Conservation (phyloP, 2,329 filamentous ascomycete species). For the Colletotrichum sp. region DNA sequence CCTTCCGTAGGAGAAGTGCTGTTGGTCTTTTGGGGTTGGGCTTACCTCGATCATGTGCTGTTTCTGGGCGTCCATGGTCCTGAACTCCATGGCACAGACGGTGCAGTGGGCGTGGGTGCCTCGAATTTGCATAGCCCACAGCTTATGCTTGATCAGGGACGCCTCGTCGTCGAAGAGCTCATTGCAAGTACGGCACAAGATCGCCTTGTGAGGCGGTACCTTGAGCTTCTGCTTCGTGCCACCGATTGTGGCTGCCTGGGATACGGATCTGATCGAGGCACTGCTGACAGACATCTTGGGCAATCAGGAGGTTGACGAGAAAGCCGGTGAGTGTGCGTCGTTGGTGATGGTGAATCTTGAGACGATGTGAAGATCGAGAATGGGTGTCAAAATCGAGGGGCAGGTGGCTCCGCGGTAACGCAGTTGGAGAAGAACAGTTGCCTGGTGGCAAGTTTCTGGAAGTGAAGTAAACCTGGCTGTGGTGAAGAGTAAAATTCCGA, state of each 20-base stretch:
- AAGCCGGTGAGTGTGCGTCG: background rate
- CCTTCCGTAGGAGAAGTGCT: background rate
- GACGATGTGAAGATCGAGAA: background rate
- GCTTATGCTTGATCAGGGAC: slow-evolving; percentile 21
- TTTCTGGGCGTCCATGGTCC: slow-evolving; percentile 37
- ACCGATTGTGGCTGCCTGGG: background rate
- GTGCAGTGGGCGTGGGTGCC: slow-evolving; percentile 40
- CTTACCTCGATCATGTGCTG: slow-evolving; percentile 30
- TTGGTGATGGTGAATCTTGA: background rate
- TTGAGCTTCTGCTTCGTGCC: background rate
- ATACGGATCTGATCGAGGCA: background rate
- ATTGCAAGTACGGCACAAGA: background rate
- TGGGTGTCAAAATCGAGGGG: background rate
- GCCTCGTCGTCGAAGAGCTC: background rate
- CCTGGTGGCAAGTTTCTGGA: background rate
- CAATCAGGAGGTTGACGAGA: background rate
- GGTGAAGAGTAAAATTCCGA: background rate
- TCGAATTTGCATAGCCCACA: slow-evolving; percentile 32
- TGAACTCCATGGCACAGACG: slow-evolving; percentile 41
- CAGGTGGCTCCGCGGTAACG: background rate
- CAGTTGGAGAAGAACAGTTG: background rate
- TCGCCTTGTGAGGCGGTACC: background rate
- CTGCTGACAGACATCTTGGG: background rate
- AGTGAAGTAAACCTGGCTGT: background rate
- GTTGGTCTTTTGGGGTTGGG: background rate